A percentile compares a stretch with the other conserved stretches of the same genome.
These are phyloP conservation scores for Astrothelium subdiscretum DNA, from an alignment of 495 filamentous ascomycete species.

Conservation along the genomic window DNA sequence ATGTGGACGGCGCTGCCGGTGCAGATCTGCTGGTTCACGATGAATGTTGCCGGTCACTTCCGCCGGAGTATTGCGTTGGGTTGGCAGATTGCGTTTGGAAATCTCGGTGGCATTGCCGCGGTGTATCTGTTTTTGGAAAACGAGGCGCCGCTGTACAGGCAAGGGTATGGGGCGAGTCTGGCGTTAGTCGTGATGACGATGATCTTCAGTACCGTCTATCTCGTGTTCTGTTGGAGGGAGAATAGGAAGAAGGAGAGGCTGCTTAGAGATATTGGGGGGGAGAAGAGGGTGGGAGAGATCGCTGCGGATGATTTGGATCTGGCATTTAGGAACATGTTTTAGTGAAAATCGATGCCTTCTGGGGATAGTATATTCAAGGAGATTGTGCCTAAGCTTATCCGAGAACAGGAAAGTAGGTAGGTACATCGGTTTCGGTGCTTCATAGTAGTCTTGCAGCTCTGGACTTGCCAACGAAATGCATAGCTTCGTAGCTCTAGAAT, in stretches of 20 bases:
- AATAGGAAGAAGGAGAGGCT: conserved; percentile 26
- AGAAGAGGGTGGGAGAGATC: neutral
- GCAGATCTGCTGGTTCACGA: conserved; percentile 26
- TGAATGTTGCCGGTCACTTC: conserved; percentile 19
- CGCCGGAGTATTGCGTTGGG: neutral
- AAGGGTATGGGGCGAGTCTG: conserved; percentile 27
- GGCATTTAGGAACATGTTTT: neutral
- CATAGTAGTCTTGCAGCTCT: no score
- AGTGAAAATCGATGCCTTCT: no score
- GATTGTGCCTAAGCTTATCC: no score
- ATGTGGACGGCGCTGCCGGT: conserved; percentile 31
- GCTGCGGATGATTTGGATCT: neutral
- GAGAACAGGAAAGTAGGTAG: no score
- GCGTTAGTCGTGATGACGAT: conserved; percentile 42
- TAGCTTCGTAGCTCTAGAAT: no score
- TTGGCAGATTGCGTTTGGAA: conserved; percentile 31
- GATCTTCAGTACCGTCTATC: conserved; percentile 28
- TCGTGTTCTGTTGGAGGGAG: conserved; percentile 29
- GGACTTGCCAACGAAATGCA: no score
- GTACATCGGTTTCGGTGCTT: no score
- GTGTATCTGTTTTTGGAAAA: conserved; percentile 26
- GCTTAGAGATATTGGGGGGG: neutral
- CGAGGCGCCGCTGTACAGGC: conserved; percentile 28
- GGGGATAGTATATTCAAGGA: no score
- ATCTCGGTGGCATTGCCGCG: conserved; percentile 32